These are phyloP conservation scores for Scleroderma bovista DNA, from an alignment of 768 basidiomycete species.

Conservation along the genomic window DNA sequence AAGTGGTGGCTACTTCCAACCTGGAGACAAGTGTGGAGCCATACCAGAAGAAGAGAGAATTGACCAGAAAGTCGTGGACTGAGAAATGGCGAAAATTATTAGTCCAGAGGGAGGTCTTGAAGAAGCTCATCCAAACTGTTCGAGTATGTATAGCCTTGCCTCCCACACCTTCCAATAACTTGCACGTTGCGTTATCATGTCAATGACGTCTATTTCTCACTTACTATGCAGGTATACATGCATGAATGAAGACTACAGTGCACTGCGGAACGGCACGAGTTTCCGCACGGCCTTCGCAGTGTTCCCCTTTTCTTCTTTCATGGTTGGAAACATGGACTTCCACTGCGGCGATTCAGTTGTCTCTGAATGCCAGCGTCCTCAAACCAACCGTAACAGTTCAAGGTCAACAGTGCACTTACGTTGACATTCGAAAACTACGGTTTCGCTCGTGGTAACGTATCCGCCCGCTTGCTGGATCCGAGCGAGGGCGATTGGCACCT, in stretches of 20 bases:
- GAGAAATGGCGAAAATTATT: too few species aligned
- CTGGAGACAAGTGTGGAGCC: too few species aligned
- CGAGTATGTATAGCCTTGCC: too few species aligned
- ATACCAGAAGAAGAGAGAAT: too few species aligned
- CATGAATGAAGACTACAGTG: constrained; percentile 9
- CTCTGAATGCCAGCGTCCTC: constrained; percentile 27
- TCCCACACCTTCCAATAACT: too few species aligned
- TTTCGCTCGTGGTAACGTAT: constrained; percentile 75
- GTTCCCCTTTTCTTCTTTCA: constrained; percentile 72
- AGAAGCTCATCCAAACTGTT: too few species aligned
- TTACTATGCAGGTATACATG: constrained; percentile 1
- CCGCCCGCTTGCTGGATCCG: constrained; percentile 69
- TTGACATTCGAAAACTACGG: constrained; percentile 72
- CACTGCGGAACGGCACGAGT: constrained; percentile 26
- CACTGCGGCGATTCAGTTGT: constrained; percentile 63
- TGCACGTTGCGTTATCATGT: too few species aligned
- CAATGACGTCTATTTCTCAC: too few species aligned
- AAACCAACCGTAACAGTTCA: constrained; percentile 8
- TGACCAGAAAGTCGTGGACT: too few species aligned
- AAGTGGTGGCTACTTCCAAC: too few species aligned
- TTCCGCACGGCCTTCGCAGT: constrained; percentile 39
- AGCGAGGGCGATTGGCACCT: constrained; percentile 70
- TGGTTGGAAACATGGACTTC: constrained; percentile 60
- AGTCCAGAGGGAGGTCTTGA: too few species aligned
- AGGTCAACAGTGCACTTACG: constrained; percentile 30